These are phyloP conservation scores for Plenodomus tracheiphilus DNA, from an alignment of 2,329 filamentous ascomycete genomes.

Conservation along the genomic window DNA sequence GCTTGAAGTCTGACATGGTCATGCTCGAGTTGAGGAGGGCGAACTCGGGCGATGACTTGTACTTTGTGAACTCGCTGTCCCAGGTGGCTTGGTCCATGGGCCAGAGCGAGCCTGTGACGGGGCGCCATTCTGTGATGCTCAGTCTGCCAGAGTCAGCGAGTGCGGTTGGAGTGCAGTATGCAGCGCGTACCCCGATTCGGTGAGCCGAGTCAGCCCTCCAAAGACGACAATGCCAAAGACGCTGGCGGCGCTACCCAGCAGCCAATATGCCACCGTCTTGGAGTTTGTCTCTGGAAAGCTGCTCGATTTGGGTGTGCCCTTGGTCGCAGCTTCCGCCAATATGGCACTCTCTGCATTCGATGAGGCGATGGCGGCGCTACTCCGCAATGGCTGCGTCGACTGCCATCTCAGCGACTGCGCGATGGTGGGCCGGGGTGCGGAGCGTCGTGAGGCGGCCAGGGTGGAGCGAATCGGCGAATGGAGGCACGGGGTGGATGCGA, in stretches of 20 bases:
- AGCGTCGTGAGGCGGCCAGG: constrained; percentile 8
- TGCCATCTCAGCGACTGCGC: constrained; percentile 39
- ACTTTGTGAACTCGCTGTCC: constrained; percentile 92
- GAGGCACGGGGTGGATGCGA: constrained; percentile 39
- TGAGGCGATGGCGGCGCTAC: constrained; percentile 22
- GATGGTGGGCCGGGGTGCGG: constrained; percentile 27
- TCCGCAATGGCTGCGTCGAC: constrained; percentile 37
- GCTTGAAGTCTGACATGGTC: constrained; percentile 91
- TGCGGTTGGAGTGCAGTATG: neutral
- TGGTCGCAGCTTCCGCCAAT: constrained; percentile 15
- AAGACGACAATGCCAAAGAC: constrained; percentile 98
- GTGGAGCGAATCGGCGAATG: constrained; percentile 29
- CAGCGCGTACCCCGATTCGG: constrained; percentile 80
- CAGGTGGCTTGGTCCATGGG: constrained; percentile 79
- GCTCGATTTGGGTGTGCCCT: constrained; percentile 18
- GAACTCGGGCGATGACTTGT: constrained; percentile 91
- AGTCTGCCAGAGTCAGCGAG: constrained; percentile 59
- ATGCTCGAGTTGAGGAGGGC: constrained; percentile 90
- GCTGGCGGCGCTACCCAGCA: constrained; percentile 85
- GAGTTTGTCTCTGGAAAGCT: constrained; percentile 66
- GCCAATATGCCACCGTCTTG: constrained; percentile 86
- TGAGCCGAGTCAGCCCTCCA: constrained; percentile 88
- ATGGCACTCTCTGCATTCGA: constrained; percentile 15
- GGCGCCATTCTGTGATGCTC: constrained; percentile 98
- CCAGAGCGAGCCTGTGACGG: constrained; percentile 88